Evolutionary conservation across 306 rosid species (phyloP), one percentile per base, ranked within the genome.

Genomic region (Prunus davidiana): DNA sequence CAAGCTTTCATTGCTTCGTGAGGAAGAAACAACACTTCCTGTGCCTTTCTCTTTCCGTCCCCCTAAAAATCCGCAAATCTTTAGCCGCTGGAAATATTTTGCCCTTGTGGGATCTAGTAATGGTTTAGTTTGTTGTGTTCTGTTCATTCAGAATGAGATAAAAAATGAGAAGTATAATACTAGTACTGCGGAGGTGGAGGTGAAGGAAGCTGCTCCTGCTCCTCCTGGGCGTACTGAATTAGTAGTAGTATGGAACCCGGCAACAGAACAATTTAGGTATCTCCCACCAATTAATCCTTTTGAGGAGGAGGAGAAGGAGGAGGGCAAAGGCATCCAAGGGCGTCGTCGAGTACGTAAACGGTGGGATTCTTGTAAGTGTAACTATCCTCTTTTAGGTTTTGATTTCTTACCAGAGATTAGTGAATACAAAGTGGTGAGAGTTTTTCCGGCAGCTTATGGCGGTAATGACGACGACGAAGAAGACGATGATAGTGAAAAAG

Each of bases 171-270:
- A 30, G 5, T 0, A 30, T 4, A 30, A 4, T 30, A 30, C 5
- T 4, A 30, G 1, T 4, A 30, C 34, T 30, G 34, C 34, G 5
- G 34, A 30, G 6, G 6, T 30, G 34, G 34, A 30, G 34, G 34
- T 4, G 34, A 4, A 30, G 34, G 34, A 30, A 4, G 6, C 34
- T 30, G 34, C 34, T 30, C 34, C 34, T 30, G 6, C 34, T 30
- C 32, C 32, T 30, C 0, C 32, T 30, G 32, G 4, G 34, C 6
- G 5, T 30, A 30, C 34, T 30, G 34, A 30, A 4, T 0, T 1
- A 18, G 8, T 64, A 34, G 3, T 60, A 60, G 69, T 64, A 38
- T 64, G 69, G 69, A 64, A 64, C 28, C 71, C 71, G 10, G 52
- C 28, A 38, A 66, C 71, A n/a, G 10, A 41, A 66, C 30, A 43